Evolutionary conservation across 73 alveolate species (phyloP).

Genomic region (Paramecium biaurelia): DNA sequence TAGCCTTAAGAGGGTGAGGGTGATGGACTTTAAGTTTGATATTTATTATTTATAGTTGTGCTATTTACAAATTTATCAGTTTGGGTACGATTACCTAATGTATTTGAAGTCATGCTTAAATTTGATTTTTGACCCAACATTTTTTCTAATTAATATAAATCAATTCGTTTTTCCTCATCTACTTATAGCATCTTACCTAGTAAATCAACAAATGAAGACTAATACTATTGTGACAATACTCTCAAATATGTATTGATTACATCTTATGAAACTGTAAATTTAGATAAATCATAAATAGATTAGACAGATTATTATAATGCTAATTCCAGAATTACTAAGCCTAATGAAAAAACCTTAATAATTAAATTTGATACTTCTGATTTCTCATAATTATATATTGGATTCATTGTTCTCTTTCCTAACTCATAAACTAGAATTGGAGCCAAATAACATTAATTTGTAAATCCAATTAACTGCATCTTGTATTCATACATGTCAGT

Average conservation of each 20-base stretch:
- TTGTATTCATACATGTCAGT: slow-evolving; percentile 34
- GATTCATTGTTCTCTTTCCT: slow-evolving; percentile 9
- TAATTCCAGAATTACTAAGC: neutral
- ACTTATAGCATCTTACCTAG: neutral
- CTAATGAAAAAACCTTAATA: slow-evolving; percentile 23
- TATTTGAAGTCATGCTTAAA: too few relatives aligned
- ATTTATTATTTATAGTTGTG: neutral
- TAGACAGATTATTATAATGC: neutral
- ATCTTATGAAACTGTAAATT: neutral
- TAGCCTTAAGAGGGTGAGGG: neutral
- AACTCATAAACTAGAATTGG: neutral
- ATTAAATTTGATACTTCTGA: neutral
- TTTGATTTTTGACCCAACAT: neutral
- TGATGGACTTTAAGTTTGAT: neutral
- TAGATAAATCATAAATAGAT: neutral
- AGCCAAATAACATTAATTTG: neutral
- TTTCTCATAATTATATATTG: slow-evolving; percentile 31
- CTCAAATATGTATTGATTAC: neutral
- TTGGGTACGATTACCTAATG: neutral
- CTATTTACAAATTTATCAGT: neutral
- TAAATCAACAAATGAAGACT: neutral
- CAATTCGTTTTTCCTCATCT: slow-evolving; percentile 6
- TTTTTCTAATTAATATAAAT: neutral
- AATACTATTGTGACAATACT: neutral
- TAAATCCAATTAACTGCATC: neutral